These are phyloP conservation scores for Imleria badia DNA, from an alignment of 768 basidiomycete species.

Conservation along the genomic window DNA sequence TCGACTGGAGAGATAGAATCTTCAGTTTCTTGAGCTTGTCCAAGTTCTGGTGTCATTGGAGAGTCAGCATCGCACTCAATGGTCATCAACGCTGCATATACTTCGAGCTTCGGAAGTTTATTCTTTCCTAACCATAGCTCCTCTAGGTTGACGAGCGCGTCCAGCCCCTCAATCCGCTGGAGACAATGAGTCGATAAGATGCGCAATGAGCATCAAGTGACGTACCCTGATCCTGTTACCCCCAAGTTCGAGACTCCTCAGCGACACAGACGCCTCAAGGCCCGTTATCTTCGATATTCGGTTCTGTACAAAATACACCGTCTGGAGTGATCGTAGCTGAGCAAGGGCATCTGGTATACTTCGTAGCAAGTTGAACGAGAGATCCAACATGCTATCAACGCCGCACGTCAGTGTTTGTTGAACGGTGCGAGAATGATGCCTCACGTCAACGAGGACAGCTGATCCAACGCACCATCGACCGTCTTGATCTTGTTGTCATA, in stretches of 20 bases:
- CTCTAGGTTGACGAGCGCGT: conserved; percentile 76
- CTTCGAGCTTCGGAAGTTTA: conserved; percentile 88
- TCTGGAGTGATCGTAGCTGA: conserved; percentile 59
- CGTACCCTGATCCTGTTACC: conserved; percentile 89
- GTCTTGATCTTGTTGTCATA: conserved; percentile 94
- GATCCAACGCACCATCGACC: conserved; percentile 64
- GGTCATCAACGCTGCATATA: conserved; percentile 22
- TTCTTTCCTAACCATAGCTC: conserved; percentile 99
- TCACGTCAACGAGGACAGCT: conserved; percentile 55
- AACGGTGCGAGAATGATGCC: conserved; percentile 14
- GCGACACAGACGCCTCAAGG: conserved; percentile 52
- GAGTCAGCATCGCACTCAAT: not conserved
- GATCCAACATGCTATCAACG: conserved; percentile 67
- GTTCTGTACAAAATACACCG: conserved; percentile 95
- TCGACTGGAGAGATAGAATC: conserved; percentile 91
- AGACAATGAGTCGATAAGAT: conserved; percentile 1
- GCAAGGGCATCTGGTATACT: conserved; percentile 63
- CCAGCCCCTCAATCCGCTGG: conserved; percentile 86
- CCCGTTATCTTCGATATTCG: conserved; percentile 80
- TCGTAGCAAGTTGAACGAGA: conserved; percentile 92
- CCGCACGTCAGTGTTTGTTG: not conserved
- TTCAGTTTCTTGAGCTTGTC: conserved; percentile 66
- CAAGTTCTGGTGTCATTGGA: conserved; percentile 53
- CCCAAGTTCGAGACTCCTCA: conserved; percentile 88
- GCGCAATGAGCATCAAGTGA: not conserved